Percentiles rank a stretch among this genome's conserved stretches.
phyloP scores from a whole-genome alignment of 2,329 filamentous ascomycete genomes.

The Bretziella fagacearum region DNA sequence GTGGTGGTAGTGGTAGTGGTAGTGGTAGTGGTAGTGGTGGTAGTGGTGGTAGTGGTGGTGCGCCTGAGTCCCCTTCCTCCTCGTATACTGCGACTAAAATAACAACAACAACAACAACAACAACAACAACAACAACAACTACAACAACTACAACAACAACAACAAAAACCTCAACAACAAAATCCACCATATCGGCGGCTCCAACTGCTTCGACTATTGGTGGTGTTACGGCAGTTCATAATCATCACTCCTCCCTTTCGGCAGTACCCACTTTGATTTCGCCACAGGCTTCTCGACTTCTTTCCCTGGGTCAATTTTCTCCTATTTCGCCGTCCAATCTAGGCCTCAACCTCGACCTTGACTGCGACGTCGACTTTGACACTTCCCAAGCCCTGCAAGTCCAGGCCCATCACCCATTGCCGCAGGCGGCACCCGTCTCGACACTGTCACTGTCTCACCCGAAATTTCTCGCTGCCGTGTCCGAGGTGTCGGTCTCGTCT shows the following conservation, averaged over 20 bases:
- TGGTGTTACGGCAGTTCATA: not conserved
- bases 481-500: no score
- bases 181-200: not conserved
- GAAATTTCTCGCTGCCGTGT: no score
- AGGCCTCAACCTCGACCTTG: conserved; percentile 5
- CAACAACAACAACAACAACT: not conserved
- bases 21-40: no score
- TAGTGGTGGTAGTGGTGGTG: no score
- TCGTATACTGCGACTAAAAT: no score
- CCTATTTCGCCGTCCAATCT: conserved; percentile 8
- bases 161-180: not conserved
- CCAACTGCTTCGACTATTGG: not conserved
- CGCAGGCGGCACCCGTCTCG: no score
- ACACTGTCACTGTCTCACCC: no score
- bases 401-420: no score
- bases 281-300: conserved; percentile 6
- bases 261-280: not conserved
- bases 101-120: not conserved
- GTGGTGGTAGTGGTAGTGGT: no score
- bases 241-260: no score
- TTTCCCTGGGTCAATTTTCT: conserved; percentile 7
- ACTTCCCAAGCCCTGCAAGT: not conserved
- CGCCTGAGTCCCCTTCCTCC: no score
- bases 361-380: conserved; percentile 3
- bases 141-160: not conserved